Base-by-base conservation (phyloP, 176 grass and related monocot genomes). In the Ananas comosus region DNA sequence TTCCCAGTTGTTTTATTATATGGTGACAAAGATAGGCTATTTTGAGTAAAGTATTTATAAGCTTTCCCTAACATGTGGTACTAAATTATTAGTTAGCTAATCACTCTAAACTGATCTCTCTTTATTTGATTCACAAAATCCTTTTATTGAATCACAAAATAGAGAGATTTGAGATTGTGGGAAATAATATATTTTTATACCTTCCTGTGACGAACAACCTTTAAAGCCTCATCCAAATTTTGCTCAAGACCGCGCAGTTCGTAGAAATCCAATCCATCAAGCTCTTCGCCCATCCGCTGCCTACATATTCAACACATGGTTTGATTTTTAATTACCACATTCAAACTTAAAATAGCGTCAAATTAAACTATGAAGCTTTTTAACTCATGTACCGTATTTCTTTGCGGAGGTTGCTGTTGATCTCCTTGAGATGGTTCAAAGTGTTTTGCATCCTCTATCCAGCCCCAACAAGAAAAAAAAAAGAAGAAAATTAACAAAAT, bases 361-460 rank as follows among this genome's bases (percentile, higher is more conserved):
- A 61, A 16, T 61, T 18, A 61, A 61, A 61, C 56, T 18, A 61
- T 8, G 10, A 21, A 28, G 23, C 81, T 23, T 23, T 23, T 23
- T 33, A 19, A 27, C 10, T 12, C 10, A 12, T 23, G 2, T 11
- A 89, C 92, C 94, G 85, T 75, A 99, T 99, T 82, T 99, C 88
- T 4, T 80, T 93, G 72, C 82, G 89, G 19, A 99, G 89, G 67
- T 91, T 87, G 1, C 85, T 72, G 5, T 99, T 99, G 80, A 99
- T 89, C 79, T 99, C 84, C 80, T 86, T 99, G 74, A 99, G 86
- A 73, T 93, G 89, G 70, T 76, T 93, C 65, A 93, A 83, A 51
- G 85, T 99, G 27, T 77, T 86, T 73, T 99, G 94, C 89, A 99
- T 99, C 68, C 83, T 99, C 94, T 99, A 75, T 11, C 16, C 16